Percentiles rank a stretch among this genome's conserved stretches.
Conservation (phyloP, 2,329 filamentous ascomycete genomes). For the Pseudogymnoascus verrucosus region DNA sequence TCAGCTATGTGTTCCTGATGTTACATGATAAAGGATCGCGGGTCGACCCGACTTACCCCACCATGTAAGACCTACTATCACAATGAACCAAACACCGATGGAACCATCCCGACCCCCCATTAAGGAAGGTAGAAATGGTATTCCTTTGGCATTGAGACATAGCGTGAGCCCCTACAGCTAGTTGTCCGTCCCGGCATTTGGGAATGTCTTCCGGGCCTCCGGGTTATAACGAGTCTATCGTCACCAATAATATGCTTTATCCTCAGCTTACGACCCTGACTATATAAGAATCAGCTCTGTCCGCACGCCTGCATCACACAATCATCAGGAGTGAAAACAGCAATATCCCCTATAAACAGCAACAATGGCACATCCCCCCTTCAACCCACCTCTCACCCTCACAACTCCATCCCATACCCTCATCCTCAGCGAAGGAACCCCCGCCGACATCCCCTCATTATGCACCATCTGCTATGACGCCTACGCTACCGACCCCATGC, state of each 20-base stretch:
- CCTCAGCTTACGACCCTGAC: neutral
- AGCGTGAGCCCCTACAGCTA: neutral
- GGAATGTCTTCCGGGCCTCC: neutral
- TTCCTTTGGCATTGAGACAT: neutral
- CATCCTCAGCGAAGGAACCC: neutral
- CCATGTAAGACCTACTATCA: neutral
- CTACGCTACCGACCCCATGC: constrained; percentile 15
- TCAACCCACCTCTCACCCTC: neutral
- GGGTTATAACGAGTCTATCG: neutral
- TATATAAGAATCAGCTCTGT: neutral
- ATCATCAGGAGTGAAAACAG: neutral
- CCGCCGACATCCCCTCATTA: neutral
- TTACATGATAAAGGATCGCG: neutral
- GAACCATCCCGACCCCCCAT: neutral
- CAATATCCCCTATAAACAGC: too few relatives aligned
- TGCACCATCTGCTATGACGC: neutral
- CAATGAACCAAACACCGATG: neutral
- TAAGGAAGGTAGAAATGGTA: neutral
- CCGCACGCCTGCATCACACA: neutral
- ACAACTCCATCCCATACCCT: neutral
- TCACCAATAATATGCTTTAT: neutral
- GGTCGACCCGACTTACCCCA: neutral
- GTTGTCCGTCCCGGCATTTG: neutral
- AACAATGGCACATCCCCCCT: neutral
- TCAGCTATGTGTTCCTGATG: neutral